Percentiles rank a stretch among this genome's conserved stretches.
Conservation (phyloP, 768 basidiomycete species). For the Postia placenta region DNA sequence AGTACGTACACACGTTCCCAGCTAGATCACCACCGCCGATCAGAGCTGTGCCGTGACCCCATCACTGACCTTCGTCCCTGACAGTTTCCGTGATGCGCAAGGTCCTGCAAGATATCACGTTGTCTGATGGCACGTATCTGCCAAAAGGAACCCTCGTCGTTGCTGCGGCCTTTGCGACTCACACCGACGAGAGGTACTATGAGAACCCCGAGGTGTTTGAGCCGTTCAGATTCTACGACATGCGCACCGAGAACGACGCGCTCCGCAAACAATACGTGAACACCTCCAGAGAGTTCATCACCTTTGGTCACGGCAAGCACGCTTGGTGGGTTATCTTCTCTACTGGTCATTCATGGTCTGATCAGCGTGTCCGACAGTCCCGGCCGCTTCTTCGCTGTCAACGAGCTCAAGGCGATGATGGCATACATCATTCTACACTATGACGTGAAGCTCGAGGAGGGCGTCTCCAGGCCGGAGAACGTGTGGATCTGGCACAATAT, state of each 20-base stretch:
- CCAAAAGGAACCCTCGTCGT: constrained; percentile 19
- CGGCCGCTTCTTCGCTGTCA: constrained; percentile 37
- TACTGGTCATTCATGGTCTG: neutral
- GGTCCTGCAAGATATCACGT: constrained; percentile 25
- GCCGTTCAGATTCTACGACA: constrained; percentile 41
- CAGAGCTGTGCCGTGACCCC: neutral
- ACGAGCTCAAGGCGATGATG: constrained; percentile 30
- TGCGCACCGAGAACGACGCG: constrained; percentile 27
- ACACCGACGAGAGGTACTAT: constrained; percentile 20
- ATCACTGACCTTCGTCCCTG: neutral
- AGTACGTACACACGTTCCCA: constrained; percentile 14
- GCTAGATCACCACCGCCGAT: neutral
- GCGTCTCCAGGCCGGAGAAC: constrained; percentile 13
- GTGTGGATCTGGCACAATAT: constrained; percentile 6
- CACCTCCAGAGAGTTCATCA: constrained; percentile 19
- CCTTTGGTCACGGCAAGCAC: constrained; percentile 24
- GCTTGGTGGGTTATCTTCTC: constrained; percentile 21
- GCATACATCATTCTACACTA: constrained; percentile 28
- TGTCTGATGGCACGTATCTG: constrained; percentile 28
- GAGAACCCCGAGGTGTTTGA: constrained; percentile 28
- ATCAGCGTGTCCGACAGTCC: constrained; percentile 19
- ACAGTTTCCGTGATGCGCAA: constrained; percentile 24
- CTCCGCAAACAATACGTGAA: constrained; percentile 32
- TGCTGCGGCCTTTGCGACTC: constrained; percentile 12
- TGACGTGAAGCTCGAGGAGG: constrained; percentile 25